Percentiles rank a stretch among this genome's conserved stretches.
Evolutionary conservation across 208 protist genomes (phyloP).

Genomic region (Novymonas esmeraldas): DNA sequence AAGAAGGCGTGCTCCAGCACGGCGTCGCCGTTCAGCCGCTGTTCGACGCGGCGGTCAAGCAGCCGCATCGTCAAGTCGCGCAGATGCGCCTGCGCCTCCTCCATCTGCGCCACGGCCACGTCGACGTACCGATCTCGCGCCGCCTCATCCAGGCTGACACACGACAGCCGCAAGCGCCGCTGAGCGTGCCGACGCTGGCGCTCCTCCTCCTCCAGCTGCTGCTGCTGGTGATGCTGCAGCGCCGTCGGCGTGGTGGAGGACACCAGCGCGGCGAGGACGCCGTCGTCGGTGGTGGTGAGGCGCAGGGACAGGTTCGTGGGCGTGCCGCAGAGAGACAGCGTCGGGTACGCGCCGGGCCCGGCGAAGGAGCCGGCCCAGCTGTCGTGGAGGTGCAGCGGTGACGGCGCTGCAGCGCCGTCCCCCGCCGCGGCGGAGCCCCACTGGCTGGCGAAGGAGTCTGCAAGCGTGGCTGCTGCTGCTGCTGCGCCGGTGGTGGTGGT

Average conservation of each 20-base stretch:
- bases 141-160: constrained; percentile 30
- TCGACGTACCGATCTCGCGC: constrained; percentile 42
- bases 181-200: constrained; percentile 16
- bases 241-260: constrained; percentile 17
- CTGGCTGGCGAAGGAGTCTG: constrained; percentile 28
- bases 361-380: constrained; percentile 28
- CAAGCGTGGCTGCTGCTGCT: constrained; percentile 12
- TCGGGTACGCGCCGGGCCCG: constrained; percentile 15
- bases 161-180: constrained; percentile 31
- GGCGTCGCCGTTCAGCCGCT: constrained; percentile 57
- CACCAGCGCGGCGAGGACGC: constrained; percentile 27
- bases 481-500: background rate
- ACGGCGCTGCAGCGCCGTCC: background rate
- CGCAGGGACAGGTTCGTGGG: constrained; percentile 34
- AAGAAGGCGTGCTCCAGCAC: constrained; percentile 92
- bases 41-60: constrained; percentile 55
- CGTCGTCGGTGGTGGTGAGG: constrained; percentile 23
- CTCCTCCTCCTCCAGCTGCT: constrained; percentile 21
- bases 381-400: constrained; percentile 13
- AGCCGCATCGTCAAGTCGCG: constrained; percentile 64
- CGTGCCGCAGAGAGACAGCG: constrained; percentile 17
- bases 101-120: constrained; percentile 46
- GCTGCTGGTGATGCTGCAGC: constrained; percentile 17
- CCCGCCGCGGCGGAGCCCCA: background rate
- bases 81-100: constrained; percentile 65